Conservation (phyloP, 2,329 filamentous ascomycete genomes). For the Colletotrichum sp. region DNA sequence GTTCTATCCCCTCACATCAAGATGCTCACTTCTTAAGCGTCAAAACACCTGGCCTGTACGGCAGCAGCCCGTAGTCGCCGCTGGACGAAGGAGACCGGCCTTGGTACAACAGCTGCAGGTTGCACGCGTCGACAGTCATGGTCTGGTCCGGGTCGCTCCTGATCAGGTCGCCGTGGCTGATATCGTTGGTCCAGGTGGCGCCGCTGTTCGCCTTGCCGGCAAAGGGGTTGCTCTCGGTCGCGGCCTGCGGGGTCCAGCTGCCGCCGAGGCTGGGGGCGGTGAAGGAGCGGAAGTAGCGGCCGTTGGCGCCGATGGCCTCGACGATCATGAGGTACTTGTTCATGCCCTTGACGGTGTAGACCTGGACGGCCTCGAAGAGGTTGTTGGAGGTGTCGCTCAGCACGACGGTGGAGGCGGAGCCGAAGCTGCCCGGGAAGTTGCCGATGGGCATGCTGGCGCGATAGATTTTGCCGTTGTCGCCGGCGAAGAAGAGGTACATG, state of each 20-base stretch:
- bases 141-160: constrained; percentile 64
- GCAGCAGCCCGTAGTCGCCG: constrained; percentile 54
- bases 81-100: constrained; percentile 49
- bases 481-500: constrained; percentile 73
- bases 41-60: constrained; percentile 61
- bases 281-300: constrained; percentile 71
- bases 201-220: constrained; percentile 71
- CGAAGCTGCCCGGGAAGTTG: constrained; percentile 67
- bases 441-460: constrained; percentile 65
- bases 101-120: constrained; percentile 69
- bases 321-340: constrained; percentile 71
- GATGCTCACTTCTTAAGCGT: constrained; percentile 34
- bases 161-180: constrained; percentile 69
- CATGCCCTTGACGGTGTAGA: constrained; percentile 63
- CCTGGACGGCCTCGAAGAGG: constrained; percentile 70
- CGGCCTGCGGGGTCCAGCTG: constrained; percentile 62
- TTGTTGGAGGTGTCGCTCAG: constrained; percentile 59
- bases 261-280: constrained; percentile 62
- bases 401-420: constrained; percentile 51
- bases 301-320: constrained; percentile 61
- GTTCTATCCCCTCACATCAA: not conserved
- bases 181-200: constrained; percentile 69
- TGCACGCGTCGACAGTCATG: constrained; percentile 66
- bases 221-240: constrained; percentile 62
- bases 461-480: constrained; percentile 72